Base-by-base conservation (phyloP, 495 filamentous ascomycete species). In the Trichoderma parareesei region DNA sequence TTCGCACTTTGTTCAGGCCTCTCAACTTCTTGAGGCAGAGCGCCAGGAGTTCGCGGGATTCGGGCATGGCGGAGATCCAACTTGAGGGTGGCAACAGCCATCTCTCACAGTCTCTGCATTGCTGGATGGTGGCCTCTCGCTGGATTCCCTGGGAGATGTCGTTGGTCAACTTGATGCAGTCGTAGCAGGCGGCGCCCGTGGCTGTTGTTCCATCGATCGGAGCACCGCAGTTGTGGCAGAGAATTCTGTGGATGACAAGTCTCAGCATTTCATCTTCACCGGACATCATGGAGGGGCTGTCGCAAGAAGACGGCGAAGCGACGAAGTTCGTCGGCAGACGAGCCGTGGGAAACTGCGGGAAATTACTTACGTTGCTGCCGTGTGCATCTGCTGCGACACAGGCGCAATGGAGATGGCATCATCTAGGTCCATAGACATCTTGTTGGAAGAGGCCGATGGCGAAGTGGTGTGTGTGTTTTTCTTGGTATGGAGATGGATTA, bases 141-240 rank as follows among this genome's bases (percentile, higher is more conserved):
- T 88, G 92, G 65, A 97, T 91, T 67, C 93, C 93, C 75, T 88
- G 78, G n/a, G 93, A 92, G 66, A 97, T 92, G 73, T 98, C 94
- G 71, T 96, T 86, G 37, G 90, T 95, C 53, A 91, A 84, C 70
- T 93, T 93, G 67, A 98, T 82, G 80, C 94, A 98, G 79, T 97
- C 92, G 70, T 89, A 87, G 76, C 94, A 98, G 60, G 97, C 85
- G 37, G 93, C 93, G 59, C 91, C 92, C 63, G 91, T 88, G 10
- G 91, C 82, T 13, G 84, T 80, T n/a, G 90, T 94, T 71, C 93
- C 93, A 73, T 94, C 90, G 65, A 97, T 95, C n/a, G 91, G 86
- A 65, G 88, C 88, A 67, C 92, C 93, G 75, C 93, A 97, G 80
- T 96, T 93, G 78, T 88, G 96, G 76, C 93, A 97, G 38, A 97